Base-by-base conservation (phyloP, 192 early-diverging fungal species). In the Backusella luteola region DNA sequence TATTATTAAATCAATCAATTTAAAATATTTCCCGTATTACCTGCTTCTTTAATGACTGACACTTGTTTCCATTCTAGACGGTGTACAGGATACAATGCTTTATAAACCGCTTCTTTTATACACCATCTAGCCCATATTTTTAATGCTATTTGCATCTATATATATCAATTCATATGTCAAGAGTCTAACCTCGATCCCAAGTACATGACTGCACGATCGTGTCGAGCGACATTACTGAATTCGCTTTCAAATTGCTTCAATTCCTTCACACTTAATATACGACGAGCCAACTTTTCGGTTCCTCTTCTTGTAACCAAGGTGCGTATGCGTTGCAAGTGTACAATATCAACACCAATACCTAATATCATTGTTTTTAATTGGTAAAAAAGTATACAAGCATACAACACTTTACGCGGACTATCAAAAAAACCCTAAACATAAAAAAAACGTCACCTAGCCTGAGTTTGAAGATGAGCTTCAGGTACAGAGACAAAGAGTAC, bases 331-430 rank as follows among this genome's bases (percentile, higher is more conserved):
- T 90, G 85, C 21, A 93, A 59, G 71, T 90, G 90, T 29, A 95
- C 77, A 39, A 95, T 90, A 74, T 97, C 95, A 34, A 91, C 81
- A 21, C 96, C 96, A 46, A 95, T 85, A 0, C 95, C 94, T 7
- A 95, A 23, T 12, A 97, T 92, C 85, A 92, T 93, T 66, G n/a
- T 59, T 59, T 12, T 59, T 59, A 23, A 14, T 49, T 49, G 15
- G 12, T 44, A n/a, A 49, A 49, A 49, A 49, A 49, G 46, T n/a
- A 49, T 49, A 49, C 46, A 39, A 39, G 38, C 38, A 39, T 39
- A 11, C 11, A 32, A 32, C 32, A 32, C 11, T 39, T 39, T 39
- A 49, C 46, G 46, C 46, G 46, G 46, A 49, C 46, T 49, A 49
- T 49, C 46, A 49, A 49, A 49, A 49, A 44, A 49, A 49, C 4